Evolutionary conservation across 2,329 filamentous ascomycete genomes (phyloP).

Genomic region (Xylaria digitata): DNA sequence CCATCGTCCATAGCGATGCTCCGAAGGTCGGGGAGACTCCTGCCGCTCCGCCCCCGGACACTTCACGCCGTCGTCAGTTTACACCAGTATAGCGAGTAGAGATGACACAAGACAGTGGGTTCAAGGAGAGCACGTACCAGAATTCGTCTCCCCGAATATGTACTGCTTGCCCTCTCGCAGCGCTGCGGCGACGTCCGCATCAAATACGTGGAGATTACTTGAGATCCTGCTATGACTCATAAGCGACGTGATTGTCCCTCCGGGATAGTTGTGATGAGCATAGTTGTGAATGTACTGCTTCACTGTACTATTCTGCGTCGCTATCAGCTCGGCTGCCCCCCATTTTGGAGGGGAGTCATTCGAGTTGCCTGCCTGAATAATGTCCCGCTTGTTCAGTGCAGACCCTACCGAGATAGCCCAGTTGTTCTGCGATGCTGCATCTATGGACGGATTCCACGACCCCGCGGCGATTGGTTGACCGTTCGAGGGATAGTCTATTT

Average conservation of each 20-base stretch:
- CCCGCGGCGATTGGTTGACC: slow-evolving; percentile 54
- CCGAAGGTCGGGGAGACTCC: slow-evolving; percentile 59
- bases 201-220: slow-evolving; percentile 54
- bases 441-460: slow-evolving; percentile 52
- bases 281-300: slow-evolving; percentile 56
- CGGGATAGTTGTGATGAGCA: slow-evolving; percentile 62
- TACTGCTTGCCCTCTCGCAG: slow-evolving; percentile 55
- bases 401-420: slow-evolving; percentile 53
- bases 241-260: slow-evolving; percentile 54
- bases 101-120: neutral
- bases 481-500: slow-evolving; percentile 51
- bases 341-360: slow-evolving; percentile 53
- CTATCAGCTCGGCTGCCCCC: slow-evolving; percentile 55
- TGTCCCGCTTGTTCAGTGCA: slow-evolving; percentile 50
- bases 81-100: neutral
- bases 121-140: slow-evolving; percentile 49
- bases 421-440: slow-evolving; percentile 55
- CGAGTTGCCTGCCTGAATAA: slow-evolving; percentile 57
- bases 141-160: slow-evolving; percentile 63
- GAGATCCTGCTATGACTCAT: slow-evolving; percentile 59
- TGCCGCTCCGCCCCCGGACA: slow-evolving; percentile 54
- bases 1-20: slow-evolving; percentile 63
- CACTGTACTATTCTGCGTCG: slow-evolving; percentile 52
- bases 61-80: slow-evolving; percentile 37
- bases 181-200: slow-evolving; percentile 56